phyloP scores from a whole-genome alignment of 129 eudicot genomes.

The Arctium lappa region DNA sequence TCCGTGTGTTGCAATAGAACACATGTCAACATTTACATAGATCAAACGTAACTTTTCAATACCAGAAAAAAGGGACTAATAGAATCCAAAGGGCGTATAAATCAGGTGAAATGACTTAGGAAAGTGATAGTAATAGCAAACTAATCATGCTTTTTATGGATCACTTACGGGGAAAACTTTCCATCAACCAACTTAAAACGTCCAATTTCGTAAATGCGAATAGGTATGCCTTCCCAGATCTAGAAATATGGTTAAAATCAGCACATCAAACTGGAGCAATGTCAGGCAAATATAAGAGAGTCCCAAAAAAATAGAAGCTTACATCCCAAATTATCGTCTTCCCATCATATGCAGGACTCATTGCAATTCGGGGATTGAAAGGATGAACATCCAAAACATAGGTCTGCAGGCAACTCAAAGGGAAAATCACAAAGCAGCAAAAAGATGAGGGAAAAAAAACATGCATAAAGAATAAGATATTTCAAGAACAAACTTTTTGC shows the following conservation, averaged over 20 bases:
- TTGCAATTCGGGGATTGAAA: slow-evolving; percentile 94
- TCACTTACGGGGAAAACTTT: slow-evolving; percentile 94
- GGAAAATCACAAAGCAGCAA: background rate
- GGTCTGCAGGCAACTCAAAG: slow-evolving; percentile 49
- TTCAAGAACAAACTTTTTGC: background rate
- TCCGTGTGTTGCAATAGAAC: slow-evolving; percentile 51
- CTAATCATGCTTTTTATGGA: background rate
- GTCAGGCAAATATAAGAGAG: background rate
- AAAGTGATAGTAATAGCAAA: too few species aligned
- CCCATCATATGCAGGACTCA: slow-evolving; percentile 99
- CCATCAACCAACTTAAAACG: slow-evolving; percentile 96
- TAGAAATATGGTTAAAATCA: slow-evolving; percentile 23
- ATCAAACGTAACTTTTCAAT: background rate
- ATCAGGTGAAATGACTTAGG: too few species aligned
- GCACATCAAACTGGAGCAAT: slow-evolving; percentile 11
- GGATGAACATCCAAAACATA: slow-evolving; percentile 98
- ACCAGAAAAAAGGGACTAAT: background rate
- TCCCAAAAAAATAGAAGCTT: slow-evolving; percentile 30
- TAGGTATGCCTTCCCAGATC: slow-evolving; percentile 99
- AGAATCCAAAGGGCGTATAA: too few species aligned
- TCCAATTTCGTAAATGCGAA: slow-evolving; percentile 74
- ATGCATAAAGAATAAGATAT: too few species aligned
- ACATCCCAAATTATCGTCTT: slow-evolving; percentile 98
- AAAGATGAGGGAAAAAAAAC: background rate
- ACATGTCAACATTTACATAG: background rate